phyloP scores from a whole-genome alignment of 257 asterid species.

The Solanum bulbocastanum region DNA sequence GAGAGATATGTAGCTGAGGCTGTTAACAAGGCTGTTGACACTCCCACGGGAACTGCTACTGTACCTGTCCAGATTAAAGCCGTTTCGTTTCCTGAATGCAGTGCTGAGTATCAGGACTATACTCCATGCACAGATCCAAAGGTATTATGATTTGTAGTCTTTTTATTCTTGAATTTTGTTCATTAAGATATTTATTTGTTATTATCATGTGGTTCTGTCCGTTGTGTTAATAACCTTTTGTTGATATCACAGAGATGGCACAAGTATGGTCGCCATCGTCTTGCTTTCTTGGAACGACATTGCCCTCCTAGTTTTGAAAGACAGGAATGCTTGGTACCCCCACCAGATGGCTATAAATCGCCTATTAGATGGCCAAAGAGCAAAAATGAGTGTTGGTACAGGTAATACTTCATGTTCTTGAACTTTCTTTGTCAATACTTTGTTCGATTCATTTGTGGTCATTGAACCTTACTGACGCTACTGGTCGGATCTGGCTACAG shows the following conservation, averaged over 20 bases:
- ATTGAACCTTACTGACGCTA: neutral
- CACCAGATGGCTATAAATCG: conserved; percentile 62
- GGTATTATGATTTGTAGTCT: conserved; percentile 18
- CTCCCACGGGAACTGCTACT: conserved; percentile 5
- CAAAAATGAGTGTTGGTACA: conserved; percentile 79
- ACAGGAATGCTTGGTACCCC: conserved; percentile 76
- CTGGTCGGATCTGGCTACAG: conserved; percentile 4
- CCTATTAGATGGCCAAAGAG: conserved; percentile 89
- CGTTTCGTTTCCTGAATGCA: conserved; percentile 40
- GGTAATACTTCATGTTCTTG: conserved; percentile 24
- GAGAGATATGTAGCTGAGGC: conserved; percentile 14
- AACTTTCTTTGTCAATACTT: neutral
- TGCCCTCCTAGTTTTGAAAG: conserved; percentile 72
- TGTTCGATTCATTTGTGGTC: neutral
- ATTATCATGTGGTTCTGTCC: neutral
- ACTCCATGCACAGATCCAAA: conserved; percentile 76
- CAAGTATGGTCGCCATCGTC: conserved; percentile 48
- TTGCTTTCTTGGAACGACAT: conserved; percentile 76
- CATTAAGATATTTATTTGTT: neutral
- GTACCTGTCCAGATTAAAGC: conserved; percentile 23
- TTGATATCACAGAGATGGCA: conserved; percentile 53
- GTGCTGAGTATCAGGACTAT: conserved; percentile 42
- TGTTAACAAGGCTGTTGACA: conserved; percentile 19
- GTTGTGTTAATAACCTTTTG: neutral
- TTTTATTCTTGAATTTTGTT: neutral